phyloP scores from a whole-genome alignment of 495 filamentous ascomycete species.

The Daldinia concentrica region DNA sequence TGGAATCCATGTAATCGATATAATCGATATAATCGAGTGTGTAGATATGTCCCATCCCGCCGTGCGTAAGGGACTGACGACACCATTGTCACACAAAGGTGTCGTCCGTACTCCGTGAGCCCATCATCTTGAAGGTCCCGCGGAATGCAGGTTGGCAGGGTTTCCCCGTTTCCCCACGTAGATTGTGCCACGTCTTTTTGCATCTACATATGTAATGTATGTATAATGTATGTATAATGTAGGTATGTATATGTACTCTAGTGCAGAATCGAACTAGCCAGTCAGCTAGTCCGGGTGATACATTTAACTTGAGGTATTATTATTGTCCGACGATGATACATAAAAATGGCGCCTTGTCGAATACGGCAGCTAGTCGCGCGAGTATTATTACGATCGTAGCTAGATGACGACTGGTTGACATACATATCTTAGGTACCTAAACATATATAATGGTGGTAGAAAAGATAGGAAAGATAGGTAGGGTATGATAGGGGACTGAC shows the following conservation, averaged over 20 bases:
- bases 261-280: background rate
- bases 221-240: background rate
- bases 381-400: constrained; percentile 10
- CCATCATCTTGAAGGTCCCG: constrained; percentile 1
- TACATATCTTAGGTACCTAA: too few species aligned
- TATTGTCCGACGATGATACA: background rate
- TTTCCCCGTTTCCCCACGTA: constrained; percentile 32
- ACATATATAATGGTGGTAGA: too few species aligned
- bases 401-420: background rate
- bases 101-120: constrained; percentile 4
- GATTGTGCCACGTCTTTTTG: constrained; percentile 40
- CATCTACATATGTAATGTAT: constrained; percentile 6
- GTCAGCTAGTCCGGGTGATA: too few species aligned
- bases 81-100: background rate
- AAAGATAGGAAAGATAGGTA: too few species aligned
- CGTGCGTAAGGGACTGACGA: constrained; percentile 9
- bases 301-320: constrained; percentile 1
- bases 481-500: background rate
- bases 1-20: background rate
- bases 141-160: constrained; percentile 25
- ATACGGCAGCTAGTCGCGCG: constrained; percentile 23
- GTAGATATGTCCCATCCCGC: constrained; percentile 1
- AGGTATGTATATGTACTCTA: background rate
- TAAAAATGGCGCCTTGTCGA: constrained; percentile 3
- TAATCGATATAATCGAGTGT: too few species aligned